Base-by-base conservation (phyloP, 2,329 filamentous ascomycete genomes). In the Thermomyces lanuginosus region DNA sequence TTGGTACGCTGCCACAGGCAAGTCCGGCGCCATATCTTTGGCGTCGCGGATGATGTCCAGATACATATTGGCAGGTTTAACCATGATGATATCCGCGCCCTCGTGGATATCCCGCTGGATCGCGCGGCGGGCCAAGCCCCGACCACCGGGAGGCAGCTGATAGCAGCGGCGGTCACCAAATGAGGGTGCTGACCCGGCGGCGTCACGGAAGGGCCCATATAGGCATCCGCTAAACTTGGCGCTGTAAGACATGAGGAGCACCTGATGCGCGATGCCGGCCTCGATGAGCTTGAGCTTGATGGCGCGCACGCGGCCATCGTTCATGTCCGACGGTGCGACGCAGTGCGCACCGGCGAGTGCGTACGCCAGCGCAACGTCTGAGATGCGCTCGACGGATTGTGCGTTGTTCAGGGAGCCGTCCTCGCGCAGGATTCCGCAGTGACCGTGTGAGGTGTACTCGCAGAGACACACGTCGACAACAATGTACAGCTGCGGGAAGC, bases 241-340 rank as follows among this genome's bases (percentile, higher is more conserved):
- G 8, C 83, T 83, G 57, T 98, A 98, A 4, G 83, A 92, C 89
- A 98, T 95, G 34, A 98, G 66, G 29, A 92, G 69, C 8, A 86
- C 77, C 49, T 77, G 76, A 60, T 98, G 89, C 5, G 84, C 77
- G 41, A 95, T 79, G 28, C 86, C 86, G 32, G 83, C 76, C 54
- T 95, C 86, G 32, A 95, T 95, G 36, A 98, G 64, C 63, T 93
- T 95, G 28, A 93, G 69, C 65, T 98, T 98, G 55, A 98, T 98
- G 35, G 84, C 86, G 32, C 86, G 80, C 45, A 98, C 91, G 38
- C 89, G 78, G 15, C 89, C 89, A 51, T 98, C 89, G 51, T 95
- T 98, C 89, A 98, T 98, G 53, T 98, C 89, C 1, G 82, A 92
- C 2, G 89, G 89, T 0, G 89, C 89, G 15, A 98, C 83, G 51